Conservation (phyloP, 768 basidiomycete genomes). For the Hypholoma fasciculare region DNA sequence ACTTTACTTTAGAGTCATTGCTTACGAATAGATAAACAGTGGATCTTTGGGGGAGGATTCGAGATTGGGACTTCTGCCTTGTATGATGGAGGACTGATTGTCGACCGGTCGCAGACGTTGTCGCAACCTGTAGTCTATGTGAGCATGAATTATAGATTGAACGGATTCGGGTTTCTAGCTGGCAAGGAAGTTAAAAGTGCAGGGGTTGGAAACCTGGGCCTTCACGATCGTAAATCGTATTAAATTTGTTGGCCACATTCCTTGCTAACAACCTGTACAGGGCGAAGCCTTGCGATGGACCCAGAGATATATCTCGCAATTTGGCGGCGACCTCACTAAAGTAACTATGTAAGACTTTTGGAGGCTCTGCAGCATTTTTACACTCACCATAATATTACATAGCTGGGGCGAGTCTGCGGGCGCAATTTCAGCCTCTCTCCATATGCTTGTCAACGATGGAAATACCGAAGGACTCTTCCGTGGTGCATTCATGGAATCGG, state of each 20-base stretch:
- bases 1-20: not conserved
- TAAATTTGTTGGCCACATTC: not conserved
- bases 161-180: constrained; percentile 51
- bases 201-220: constrained; percentile 59
- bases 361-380: no score
- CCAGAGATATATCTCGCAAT: constrained; percentile 60
- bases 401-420: constrained; percentile 49
- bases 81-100: constrained; percentile 43
- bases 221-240: constrained; percentile 55
- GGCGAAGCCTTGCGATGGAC: constrained; percentile 63
- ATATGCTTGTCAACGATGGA: constrained; percentile 49
- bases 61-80: constrained; percentile 37
- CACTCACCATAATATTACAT: not conserved
- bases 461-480: constrained; percentile 47
- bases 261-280: constrained; percentile 25
- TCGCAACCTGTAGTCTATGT: constrained; percentile 50
- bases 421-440: constrained; percentile 51
- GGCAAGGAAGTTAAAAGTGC: constrained; percentile 51
- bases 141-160: constrained; percentile 50
- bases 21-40: constrained; percentile 27
- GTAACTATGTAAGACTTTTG: constrained; percentile 49
- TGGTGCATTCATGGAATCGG: constrained; percentile 52
- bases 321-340: constrained; percentile 65
- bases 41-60: constrained; percentile 55
- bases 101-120: constrained; percentile 42